Conservation (phyloP, 2,329 filamentous ascomycete species). For the Phialophora macrospora region DNA sequence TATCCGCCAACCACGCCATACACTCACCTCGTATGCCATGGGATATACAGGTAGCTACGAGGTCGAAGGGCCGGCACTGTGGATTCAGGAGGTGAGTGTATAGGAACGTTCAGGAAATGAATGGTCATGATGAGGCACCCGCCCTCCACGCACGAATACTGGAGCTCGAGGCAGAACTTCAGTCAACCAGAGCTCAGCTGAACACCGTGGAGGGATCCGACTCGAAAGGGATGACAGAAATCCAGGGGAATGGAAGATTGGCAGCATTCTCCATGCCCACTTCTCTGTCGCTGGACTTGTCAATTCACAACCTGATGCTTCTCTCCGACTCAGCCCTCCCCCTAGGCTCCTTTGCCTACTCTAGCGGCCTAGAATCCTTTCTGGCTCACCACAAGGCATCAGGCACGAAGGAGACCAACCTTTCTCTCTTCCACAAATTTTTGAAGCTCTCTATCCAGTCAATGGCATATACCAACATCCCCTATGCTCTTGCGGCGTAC, state of each 20-base stretch:
- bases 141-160: conserved; percentile 43
- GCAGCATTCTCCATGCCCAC: conserved; percentile 11
- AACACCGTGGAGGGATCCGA: conserved; percentile 20
- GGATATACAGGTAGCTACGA: background rate
- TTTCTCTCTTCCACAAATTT: conserved; percentile 59
- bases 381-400: conserved; percentile 60
- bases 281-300: conserved; percentile 32
- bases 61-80: background rate
- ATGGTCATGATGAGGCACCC: conserved; percentile 22
- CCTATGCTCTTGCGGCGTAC: conserved; percentile 63
- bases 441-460: conserved; percentile 62
- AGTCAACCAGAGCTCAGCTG: conserved; percentile 50
- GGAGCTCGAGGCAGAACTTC: conserved; percentile 55
- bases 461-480: conserved; percentile 63
- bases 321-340: conserved; percentile 68
- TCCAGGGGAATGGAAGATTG: background rate
- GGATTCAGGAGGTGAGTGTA: no score
- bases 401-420: conserved; percentile 37
- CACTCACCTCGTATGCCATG: background rate
- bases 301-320: conserved; percentile 55
- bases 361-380: conserved; percentile 67
- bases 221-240: conserved; percentile 5
- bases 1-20: background rate
- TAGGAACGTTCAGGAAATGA: background rate
- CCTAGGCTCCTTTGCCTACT: conserved; percentile 69